These are phyloP conservation scores for Spergularia bocconei DNA, from an alignment of 148 eudicot genomes.

Conservation along the genomic window DNA sequence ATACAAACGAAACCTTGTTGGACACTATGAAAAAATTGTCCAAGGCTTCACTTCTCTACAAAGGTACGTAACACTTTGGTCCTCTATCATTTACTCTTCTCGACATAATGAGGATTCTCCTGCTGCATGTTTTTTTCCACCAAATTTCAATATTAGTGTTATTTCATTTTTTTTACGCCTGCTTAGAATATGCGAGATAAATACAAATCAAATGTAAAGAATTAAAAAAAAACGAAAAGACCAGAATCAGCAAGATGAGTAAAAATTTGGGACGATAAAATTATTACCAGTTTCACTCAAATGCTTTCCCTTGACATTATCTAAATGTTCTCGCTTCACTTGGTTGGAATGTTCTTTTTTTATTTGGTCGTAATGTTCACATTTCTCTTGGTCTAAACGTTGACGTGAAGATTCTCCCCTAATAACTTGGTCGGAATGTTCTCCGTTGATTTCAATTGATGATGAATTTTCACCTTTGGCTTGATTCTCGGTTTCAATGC, in stretches of 20 bases:
- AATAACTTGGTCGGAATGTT: too few species aligned
- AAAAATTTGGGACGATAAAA: too few species aligned
- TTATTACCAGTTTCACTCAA: background rate
- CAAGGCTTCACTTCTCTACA: slow-evolving; percentile 20
- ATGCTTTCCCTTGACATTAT: slow-evolving; percentile 35
- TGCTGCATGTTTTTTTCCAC: slow-evolving; percentile 33
- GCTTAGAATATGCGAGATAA: background rate
- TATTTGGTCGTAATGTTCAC: slow-evolving; percentile 16
- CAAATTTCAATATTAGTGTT: slow-evolving; percentile 3
- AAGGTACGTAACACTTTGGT: background rate
- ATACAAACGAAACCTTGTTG: slow-evolving; percentile 25
- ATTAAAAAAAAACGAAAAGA: too few species aligned
- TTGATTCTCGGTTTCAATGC: slow-evolving; percentile 48
- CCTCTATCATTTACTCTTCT: slow-evolving; percentile 28
- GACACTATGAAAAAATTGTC: slow-evolving; percentile 16
- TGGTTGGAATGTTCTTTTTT: slow-evolving; percentile 34
- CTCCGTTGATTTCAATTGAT: background rate
- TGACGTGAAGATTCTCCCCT: too few species aligned
- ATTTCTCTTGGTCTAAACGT: too few species aligned
- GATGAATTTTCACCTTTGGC: slow-evolving; percentile 33
- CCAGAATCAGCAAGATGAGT: too few species aligned
- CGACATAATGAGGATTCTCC: slow-evolving; percentile 30
- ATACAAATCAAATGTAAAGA: too few species aligned
- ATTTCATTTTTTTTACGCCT: too few species aligned
- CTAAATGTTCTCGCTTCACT: slow-evolving; percentile 32